Evolutionary conservation across 2,329 filamentous ascomycete species (phyloP), one percentile per base, ranked within the genome.

Genomic region (Fusarium goolgardi): DNA sequence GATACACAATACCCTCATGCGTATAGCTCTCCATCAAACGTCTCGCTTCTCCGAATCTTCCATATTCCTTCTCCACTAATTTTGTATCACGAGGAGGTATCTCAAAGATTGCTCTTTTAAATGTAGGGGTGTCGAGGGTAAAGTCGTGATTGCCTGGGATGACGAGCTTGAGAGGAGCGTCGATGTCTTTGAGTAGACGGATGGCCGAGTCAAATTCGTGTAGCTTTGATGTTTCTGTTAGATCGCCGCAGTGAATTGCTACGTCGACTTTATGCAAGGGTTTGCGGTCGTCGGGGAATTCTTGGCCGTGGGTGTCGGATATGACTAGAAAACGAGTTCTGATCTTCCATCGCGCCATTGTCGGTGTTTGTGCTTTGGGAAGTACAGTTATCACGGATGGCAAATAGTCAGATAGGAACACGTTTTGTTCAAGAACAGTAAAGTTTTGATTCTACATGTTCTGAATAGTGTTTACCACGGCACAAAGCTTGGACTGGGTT

Each of bases 111-210:
- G 73, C 75, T 13, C 40, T 56, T 53, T 75, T 66, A 41, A 82
- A 86, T 0, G 71, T 71, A 0, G 75, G 70, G 1, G 46, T 53
- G 40, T 81, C 78, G 6, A 81, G 70, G 0, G 76, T 81, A 44
- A 83, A 83, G 55, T 86, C 82, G 60, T 86, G 83, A 52, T 85
- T 86, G 0, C 84, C 83, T 2, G 83, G 77, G 40, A 86, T 84
- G 18, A 82, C 75, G 2, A 86, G 69, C 57, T 85, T 86, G 5
- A 86, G 73, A 0, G 81, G 78, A 0, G 83, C 82, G 3, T 80
- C 63, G 11, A 85, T 71, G 0, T 52, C 46, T 27, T 77, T 70
- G 1, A 85, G 73, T 0, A 82, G 70, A 4, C 75, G 49, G 6
- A 85, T 70, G 0, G 80, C 75, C 0, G 68, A 63, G 16, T 63